Evolutionary conservation across 257 asterid genomes (phyloP).

Genomic region (Solanum lycopersicoides): DNA sequence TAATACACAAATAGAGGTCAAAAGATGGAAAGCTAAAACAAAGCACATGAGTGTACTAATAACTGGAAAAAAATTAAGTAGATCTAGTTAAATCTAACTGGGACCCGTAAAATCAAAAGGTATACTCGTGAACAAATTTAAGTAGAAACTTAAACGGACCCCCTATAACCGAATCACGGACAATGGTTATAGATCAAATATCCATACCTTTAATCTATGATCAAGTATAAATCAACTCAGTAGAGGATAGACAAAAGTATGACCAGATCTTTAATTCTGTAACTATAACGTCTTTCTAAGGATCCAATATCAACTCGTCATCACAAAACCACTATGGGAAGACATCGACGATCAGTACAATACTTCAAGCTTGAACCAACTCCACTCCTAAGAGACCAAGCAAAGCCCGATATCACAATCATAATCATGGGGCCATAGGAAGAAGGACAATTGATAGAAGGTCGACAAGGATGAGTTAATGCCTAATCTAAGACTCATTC

Average conservation of each 20-base stretch:
- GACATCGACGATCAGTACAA: too few species aligned
- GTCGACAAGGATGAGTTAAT: not conserved
- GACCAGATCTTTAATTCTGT: not conserved
- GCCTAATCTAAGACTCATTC: not conserved
- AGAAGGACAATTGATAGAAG: not conserved
- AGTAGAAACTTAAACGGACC: not conserved
- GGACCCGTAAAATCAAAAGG: not conserved
- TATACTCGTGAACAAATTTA: not conserved
- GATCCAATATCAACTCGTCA: not conserved
- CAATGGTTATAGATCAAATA: too few species aligned
- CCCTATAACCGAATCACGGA: too few species aligned
- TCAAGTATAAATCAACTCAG: not conserved
- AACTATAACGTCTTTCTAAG: not conserved
- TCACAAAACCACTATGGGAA: not conserved
- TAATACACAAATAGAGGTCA: not conserved
- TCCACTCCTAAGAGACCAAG: not conserved
- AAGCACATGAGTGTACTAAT: not conserved
- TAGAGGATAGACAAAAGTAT: not conserved
- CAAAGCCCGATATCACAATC: not conserved
- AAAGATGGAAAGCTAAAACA: too few species aligned
- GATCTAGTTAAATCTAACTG: not conserved
- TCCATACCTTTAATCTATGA: not conserved
- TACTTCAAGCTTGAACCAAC: not conserved
- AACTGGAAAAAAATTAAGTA: too few species aligned
- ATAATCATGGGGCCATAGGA: too few species aligned